These are phyloP conservation scores for Erythrobasidium hasegawianum DNA, from an alignment of 1,284 basidiomycete species.

Conservation along the genomic window DNA sequence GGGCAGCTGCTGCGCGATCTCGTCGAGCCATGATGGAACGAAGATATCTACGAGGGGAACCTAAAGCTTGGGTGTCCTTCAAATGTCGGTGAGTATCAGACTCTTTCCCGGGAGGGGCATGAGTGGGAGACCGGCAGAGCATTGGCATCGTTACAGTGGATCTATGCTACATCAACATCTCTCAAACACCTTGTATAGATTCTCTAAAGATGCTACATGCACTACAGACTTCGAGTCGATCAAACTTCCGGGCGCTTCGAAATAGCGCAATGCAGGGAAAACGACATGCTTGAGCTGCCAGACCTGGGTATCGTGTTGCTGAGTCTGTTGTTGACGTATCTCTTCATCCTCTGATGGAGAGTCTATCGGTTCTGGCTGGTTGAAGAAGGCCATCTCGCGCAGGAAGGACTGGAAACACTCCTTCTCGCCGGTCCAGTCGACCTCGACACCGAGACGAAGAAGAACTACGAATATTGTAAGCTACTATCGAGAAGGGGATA, in stretches of 20 bases:
- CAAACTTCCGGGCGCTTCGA: conserved; percentile 64
- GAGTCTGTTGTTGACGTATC: conserved; percentile 16
- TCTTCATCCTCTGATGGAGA: conserved; percentile 24
- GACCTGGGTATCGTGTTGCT: conserved; percentile 39
- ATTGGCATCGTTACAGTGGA: too few species aligned
- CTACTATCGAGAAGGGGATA: too few species aligned
- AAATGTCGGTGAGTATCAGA: background rate
- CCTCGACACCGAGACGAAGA: conserved; percentile 55
- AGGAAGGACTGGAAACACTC: conserved; percentile 82
- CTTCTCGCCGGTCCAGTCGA: conserved; percentile 79
- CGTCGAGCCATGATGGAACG: conserved; percentile 11
- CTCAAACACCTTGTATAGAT: conserved; percentile 39
- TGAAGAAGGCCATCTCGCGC: conserved; percentile 85
- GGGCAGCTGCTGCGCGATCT: background rate
- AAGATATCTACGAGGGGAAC: background rate
- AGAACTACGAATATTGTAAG: conserved; percentile 49
- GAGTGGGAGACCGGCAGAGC: too few species aligned
- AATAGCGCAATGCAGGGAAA: conserved; percentile 74
- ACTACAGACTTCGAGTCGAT: conserved; percentile 48
- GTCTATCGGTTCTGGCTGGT: conserved; percentile 60
- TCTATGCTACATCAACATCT: conserved; percentile 34
- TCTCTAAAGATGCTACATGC: conserved; percentile 32
- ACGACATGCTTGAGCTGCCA: conserved; percentile 86
- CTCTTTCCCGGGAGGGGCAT: too few species aligned
- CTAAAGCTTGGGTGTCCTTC: background rate